Evolutionary conservation across 116 monocot species (phyloP), one percentile per base, ranked within the genome.

Genomic region (Zostera marina): DNA sequence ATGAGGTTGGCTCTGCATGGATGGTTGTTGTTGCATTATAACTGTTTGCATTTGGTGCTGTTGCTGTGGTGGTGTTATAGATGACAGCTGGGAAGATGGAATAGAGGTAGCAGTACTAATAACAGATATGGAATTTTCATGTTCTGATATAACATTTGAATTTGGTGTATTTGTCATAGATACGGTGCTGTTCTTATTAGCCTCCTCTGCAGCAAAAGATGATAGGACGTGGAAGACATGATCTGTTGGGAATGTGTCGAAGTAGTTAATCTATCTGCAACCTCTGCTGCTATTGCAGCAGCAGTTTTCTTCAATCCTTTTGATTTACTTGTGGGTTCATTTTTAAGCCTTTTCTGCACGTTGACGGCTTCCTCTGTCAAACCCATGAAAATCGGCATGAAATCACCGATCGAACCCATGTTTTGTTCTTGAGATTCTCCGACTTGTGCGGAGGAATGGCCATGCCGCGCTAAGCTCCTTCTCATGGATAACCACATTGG

Each of bases 171-270:
- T 61, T 9, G 66, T n/a, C n/a, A n/a, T 17, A 14, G 55, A 22
- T 41, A 32, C 12, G 12, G 44, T 45, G 5, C 48, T 52, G 11
- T 80, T 66, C 40, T 73, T 94, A 62, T 82, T 85, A 0, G 76
- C 85, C 51, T 73, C 94, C 68, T 89, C 80, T 10, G 82, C 82
- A 4, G 85, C 96, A 49, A 96, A 96, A 57, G 78, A 70, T 14
- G 96, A 89, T 3, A 96, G 82, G 25, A 89, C 96, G n/a, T n/a
- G 0, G 96, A 96, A 0, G 89, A 78, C 82, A 96, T 80, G 43
- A 89, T 85, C 58, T 89, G 89, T 42, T 88, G 88, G 22, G 96
- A 89, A 54, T 72, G 81, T 39, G 82, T 73, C 6, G 96, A 89
- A 15, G 96, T 89, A 17, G 96, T 70, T 7, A 96, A 72, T 62